A percentile compares a stretch with the other conserved stretches of the same genome.
Conservation (phyloP, 768 basidiomycete species). For the Amanita muscaria region DNA sequence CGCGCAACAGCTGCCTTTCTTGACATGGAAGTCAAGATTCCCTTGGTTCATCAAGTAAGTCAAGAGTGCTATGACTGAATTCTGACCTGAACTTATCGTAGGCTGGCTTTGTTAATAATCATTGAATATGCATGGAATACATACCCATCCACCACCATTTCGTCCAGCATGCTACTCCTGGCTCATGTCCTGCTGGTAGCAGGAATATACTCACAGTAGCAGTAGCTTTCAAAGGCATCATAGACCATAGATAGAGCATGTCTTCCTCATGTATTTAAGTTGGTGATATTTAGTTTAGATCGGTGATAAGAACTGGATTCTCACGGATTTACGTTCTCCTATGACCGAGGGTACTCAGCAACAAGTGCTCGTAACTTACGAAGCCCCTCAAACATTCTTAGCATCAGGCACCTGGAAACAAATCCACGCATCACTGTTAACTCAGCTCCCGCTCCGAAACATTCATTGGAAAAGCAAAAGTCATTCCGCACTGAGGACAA, state of each 20-base stretch:
- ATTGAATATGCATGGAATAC: constrained; percentile 88
- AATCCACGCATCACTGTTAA: constrained; percentile 51
- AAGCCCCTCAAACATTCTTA: constrained; percentile 53
- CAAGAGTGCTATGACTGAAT: background rate
- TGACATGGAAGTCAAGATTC: constrained; percentile 67
- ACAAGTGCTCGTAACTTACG: constrained; percentile 59
- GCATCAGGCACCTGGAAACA: constrained; percentile 69
- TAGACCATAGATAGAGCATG: no score
- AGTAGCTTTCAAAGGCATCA: background rate
- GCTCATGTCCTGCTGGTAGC: constrained; percentile 43
- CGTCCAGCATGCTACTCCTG: constrained; percentile 46
- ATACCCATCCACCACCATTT: constrained; percentile 68
- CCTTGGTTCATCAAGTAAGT: constrained; percentile 55
- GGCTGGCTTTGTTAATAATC: constrained; percentile 46
- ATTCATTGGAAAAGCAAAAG: constrained; percentile 86
- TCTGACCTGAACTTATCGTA: constrained; percentile 21
- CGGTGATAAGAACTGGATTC: no score
- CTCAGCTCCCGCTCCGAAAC: constrained; percentile 77
- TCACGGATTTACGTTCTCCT: background rate
- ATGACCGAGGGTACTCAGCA: no score
- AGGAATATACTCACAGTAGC: background rate
- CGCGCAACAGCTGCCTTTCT: constrained; percentile 79
- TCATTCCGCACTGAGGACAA: constrained; percentile 68
- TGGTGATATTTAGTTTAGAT: no score
- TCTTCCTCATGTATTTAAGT: no score